Conservation (phyloP, 2,329 filamentous ascomycete species). For the Monascus ruber region DNA sequence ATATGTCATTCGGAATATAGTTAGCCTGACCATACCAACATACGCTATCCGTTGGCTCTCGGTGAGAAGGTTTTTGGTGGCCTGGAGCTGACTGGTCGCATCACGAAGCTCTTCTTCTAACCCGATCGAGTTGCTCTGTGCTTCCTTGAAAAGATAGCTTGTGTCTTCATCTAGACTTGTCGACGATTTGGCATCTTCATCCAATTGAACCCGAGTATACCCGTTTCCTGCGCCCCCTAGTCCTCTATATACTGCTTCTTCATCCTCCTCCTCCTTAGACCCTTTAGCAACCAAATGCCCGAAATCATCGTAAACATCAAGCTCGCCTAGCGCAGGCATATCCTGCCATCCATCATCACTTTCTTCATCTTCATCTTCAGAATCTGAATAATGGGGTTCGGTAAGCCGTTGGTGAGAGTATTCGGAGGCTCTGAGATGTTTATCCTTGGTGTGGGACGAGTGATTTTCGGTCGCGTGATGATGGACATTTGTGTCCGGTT, state of each 20-base stretch:
- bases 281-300: slow-evolving; percentile 77
- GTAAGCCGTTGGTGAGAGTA: slow-evolving; percentile 81
- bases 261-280: slow-evolving; percentile 51
- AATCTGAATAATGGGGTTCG: slow-evolving; percentile 26
- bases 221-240: slow-evolving; percentile 86
- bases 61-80: slow-evolving; percentile 88
- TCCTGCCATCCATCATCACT: slow-evolving; percentile 74
- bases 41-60: slow-evolving; percentile 95
- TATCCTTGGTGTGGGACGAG: slow-evolving; percentile 11
- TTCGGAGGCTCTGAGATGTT: slow-evolving; percentile 49
- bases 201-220: slow-evolving; percentile 87
- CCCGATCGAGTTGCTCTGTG: slow-evolving; percentile 50
- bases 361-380: slow-evolving; percentile 37
- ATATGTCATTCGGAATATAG: slow-evolving; percentile 65
- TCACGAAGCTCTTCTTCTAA: slow-evolving; percentile 69
- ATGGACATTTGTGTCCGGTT: slow-evolving; percentile 2
- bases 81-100: slow-evolving; percentile 79
- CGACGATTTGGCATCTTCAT: slow-evolving; percentile 85
- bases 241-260: slow-evolving; percentile 62
- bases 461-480: slow-evolving; percentile 5
- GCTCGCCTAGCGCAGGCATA: slow-evolving; percentile 87
- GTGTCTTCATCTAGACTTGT: slow-evolving; percentile 98
- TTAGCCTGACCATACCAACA: slow-evolving; percentile 75
- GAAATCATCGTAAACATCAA: slow-evolving; percentile 93
- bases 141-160: slow-evolving; percentile 81